Base-by-base conservation (phyloP, 2,329 filamentous ascomycete genomes). In the Pochonia chlamydosporia region DNA sequence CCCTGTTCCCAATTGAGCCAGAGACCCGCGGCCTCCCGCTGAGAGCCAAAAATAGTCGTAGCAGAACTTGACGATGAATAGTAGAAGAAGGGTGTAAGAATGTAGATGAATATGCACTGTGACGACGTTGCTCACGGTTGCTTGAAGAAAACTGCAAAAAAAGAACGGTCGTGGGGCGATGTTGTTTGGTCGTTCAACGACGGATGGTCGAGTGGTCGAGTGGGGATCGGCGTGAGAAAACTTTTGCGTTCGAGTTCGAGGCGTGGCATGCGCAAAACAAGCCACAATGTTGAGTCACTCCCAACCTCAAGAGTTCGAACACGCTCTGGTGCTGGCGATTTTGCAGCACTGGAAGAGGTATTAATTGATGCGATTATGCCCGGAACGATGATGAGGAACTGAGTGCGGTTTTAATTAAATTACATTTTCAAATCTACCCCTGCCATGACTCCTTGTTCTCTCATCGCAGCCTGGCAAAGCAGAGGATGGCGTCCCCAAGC, bases 351-450 rank as follows among this genome's bases (percentile, higher is more conserved):
- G 11, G 18, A 18, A 5, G 35, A 5, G 35, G 9, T 4, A 3
- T 6, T 5, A 23, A 39, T 23, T 13, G 14, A 11, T n/a, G 16
- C 18, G 35, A 18, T 23, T 13, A 14, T 13, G 35, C 18, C 5
- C 23, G 8, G 20, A 5, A 13, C 23, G 35, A 39, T 10, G 33
- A 11, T 20, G 9, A 16, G 13, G 26, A 7, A 13, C 26, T 13
- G 13, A 13, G 13, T 28, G 26, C 7, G 13, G 26, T 7, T 28
- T 3, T 28, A 35, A 23, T 45, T 43, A 51, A 74, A 78, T 47
- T 78, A 68, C 21, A 85, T 72, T 31, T 78, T 66, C 50, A 85
- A 71, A 42, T 75, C 73, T n/a, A n/a, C n/a, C n/a, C n/a, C n/a
- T n/a, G n/a, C n/a, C n/a, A n/a, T n/a, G n/a, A n/a, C n/a, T n/a